Percentiles rank a stretch among this genome's conserved stretches.
These are phyloP conservation scores for Guadua angustifolia DNA, from an alignment of 176 grass and related monocot genomes.

Conservation along the genomic window DNA sequence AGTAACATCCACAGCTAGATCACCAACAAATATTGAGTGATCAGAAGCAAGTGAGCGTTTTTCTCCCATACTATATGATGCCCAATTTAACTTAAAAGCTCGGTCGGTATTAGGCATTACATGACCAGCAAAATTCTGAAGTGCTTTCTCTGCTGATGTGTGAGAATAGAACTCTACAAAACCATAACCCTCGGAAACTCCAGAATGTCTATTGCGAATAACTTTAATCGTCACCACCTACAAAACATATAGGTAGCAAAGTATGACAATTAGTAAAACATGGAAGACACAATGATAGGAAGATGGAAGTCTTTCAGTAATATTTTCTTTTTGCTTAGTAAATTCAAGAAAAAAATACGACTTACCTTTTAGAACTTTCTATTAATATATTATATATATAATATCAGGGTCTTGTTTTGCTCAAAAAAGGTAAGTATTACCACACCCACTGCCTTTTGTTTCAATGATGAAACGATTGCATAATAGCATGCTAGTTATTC, in stretches of 20 bases:
- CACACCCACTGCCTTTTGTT: background rate
- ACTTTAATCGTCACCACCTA: conserved; percentile 72
- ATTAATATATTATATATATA: background rate
- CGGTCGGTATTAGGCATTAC: conserved; percentile 75
- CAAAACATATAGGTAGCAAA: conserved; percentile 45
- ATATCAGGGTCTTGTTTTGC: background rate
- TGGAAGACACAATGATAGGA: background rate
- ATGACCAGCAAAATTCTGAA: conserved; percentile 67
- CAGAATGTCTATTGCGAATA: conserved; percentile 68
- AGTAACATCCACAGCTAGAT: conserved; percentile 72
- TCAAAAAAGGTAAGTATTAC: background rate
- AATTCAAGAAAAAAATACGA: background rate
- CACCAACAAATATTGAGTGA: conserved; percentile 75
- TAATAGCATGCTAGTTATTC: conserved; percentile 16
- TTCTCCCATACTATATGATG: conserved; percentile 73
- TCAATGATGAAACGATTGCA: background rate
- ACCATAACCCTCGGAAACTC: conserved; percentile 68
- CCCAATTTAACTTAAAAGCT: conserved; percentile 73
- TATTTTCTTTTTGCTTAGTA: background rate
- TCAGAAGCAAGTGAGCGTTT: conserved; percentile 61
- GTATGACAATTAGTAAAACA: conserved; percentile 28
- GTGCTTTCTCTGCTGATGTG: conserved; percentile 59
- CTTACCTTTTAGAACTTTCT: background rate
- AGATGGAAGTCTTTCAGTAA: background rate
- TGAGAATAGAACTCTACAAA: conserved; percentile 70